A percentile compares a stretch with the other conserved stretches of the same genome.
These are phyloP conservation scores for Maudiozyma bulderi DNA, from an alignment of 805 yeast species.

Conservation along the genomic window DNA sequence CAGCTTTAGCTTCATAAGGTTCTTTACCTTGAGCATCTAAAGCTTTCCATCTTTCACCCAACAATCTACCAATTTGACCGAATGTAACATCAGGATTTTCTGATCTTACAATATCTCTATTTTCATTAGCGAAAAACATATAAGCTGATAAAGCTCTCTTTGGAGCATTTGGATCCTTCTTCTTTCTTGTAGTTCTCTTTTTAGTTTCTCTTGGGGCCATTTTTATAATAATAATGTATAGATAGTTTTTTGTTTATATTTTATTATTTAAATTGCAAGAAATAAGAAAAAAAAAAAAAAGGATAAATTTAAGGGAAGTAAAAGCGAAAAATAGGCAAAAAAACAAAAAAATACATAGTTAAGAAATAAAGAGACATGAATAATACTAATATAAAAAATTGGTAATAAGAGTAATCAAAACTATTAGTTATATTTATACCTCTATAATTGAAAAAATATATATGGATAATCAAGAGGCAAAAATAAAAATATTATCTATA, in stretches of 20 bases:
- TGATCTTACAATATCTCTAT: conserved; percentile 90
- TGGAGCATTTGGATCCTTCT: conserved; percentile 93
- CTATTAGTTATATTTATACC: background rate
- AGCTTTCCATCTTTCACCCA: conserved; percentile 97
- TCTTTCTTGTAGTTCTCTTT: conserved; percentile 35
- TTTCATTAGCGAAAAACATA: conserved; percentile 97
- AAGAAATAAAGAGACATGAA: background rate
- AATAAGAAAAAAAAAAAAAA: background rate
- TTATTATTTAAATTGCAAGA: background rate
- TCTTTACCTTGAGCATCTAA: conserved; percentile 69
- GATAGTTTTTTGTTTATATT: background rate
- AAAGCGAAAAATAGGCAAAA: background rate
- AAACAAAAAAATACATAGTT: background rate
- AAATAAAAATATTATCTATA: too few species aligned
- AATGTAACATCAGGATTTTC: conserved; percentile 95
- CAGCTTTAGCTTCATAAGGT: conserved; percentile 91
- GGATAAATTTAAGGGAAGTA: background rate
- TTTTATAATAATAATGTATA: background rate
- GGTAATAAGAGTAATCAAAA: background rate
- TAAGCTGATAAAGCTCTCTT: conserved; percentile 96
- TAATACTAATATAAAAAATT: background rate
- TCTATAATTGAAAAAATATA: background rate
- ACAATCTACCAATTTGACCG: conserved; percentile 89
- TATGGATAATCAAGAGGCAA: too few species aligned
- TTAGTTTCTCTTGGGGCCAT: conserved; percentile 22